Conservation (phyloP, 2,329 filamentous ascomycete species). For the Pseudonectria buxi region DNA sequence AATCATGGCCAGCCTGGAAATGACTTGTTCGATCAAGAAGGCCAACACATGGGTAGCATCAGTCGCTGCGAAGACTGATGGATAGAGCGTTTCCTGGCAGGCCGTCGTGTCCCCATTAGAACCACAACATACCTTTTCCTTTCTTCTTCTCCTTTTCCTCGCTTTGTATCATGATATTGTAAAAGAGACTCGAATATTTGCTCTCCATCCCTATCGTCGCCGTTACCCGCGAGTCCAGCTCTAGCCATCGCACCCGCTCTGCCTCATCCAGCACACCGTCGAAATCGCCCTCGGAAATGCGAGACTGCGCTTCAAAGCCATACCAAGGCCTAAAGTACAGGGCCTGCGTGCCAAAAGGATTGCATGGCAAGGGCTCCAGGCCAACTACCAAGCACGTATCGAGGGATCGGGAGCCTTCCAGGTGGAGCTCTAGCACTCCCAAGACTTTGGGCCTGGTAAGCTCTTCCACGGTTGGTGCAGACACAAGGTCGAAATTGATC, state of each 20-base stretch:
- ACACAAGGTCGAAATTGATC: constrained; percentile 19
- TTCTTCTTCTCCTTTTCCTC: constrained; percentile 2
- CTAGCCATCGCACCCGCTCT: constrained; percentile 9
- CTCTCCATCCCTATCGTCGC: constrained; percentile 17
- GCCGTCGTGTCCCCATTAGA: constrained; percentile 1
- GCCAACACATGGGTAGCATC: no score
- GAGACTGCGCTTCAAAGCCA: constrained; percentile 18
- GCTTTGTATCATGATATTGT: constrained; percentile 12
- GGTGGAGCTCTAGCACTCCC: constrained; percentile 17
- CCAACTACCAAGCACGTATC: constrained; percentile 17
- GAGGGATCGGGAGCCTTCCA: constrained; percentile 6
- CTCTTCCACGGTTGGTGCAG: constrained; percentile 13
- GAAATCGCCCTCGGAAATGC: constrained; percentile 11
- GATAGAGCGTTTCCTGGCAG: no score
- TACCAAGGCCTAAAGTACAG: constrained; percentile 23
- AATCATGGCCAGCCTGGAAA: constrained; percentile 26
- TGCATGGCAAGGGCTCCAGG: constrained; percentile 18
- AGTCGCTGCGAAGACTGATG: no score
- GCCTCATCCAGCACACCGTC: constrained; percentile 12
- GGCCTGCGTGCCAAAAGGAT: constrained; percentile 21
- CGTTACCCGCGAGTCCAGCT: constrained; percentile 5
- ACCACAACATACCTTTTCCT: constrained; percentile 11
- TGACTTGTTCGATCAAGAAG: constrained; percentile 14
- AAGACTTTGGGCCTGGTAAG: constrained; percentile 14
- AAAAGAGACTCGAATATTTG: constrained; percentile 20